Evolutionary conservation across 352 stramenopile species (phyloP), one percentile per base, ranked within the genome.

Genomic region (Albugo laibachii): DNA sequence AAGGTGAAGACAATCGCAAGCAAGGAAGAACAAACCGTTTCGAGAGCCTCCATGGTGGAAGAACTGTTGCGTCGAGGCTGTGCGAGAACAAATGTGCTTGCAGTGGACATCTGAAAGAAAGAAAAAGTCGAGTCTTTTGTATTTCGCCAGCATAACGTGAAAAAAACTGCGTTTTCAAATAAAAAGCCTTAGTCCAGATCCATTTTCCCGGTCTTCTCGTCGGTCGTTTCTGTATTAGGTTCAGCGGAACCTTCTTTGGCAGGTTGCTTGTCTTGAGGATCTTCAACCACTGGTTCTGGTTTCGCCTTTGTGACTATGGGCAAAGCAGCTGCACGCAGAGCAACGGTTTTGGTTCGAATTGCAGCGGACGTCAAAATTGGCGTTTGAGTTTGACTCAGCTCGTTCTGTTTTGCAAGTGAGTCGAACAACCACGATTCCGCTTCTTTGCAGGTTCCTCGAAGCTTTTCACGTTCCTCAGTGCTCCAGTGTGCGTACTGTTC

Each of bases 261-360:
- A 12, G 60, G 41, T 47, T 73, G 56, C 11, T 66, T 49, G 18
- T 66, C 51, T 18, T 60, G 47, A 5, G 72, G 68, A 34, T 62
- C 63, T 61, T 92, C 78, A 14, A 80, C 66, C 69, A 88, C 87
- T 1, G 75, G 74, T 41, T 69, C 42, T 45, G 83, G 83, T 62
- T 97, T 97, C 12, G 93, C 92, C 73, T 99, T 99, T 55, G 92
- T 94, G 58, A 97, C 92, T 54, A 98, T 93, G 18, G 92, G 92
- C 50, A 93, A 75, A 47, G 83, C 89, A 42, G 84, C 64, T 31
- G 80, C 77, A 35, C 79, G 78, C 38, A 98, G 61, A n/a, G 88
- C 78, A 46, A 81, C 81, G 34, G 88, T 74, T 70, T 96, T 97
- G 45, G 54, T 69, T 52, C 79, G 72, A 50, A 98, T 95, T 42